phyloP scores from a whole-genome alignment of 2,329 filamentous ascomycete species.

The Aspergillus fischeri region DNA sequence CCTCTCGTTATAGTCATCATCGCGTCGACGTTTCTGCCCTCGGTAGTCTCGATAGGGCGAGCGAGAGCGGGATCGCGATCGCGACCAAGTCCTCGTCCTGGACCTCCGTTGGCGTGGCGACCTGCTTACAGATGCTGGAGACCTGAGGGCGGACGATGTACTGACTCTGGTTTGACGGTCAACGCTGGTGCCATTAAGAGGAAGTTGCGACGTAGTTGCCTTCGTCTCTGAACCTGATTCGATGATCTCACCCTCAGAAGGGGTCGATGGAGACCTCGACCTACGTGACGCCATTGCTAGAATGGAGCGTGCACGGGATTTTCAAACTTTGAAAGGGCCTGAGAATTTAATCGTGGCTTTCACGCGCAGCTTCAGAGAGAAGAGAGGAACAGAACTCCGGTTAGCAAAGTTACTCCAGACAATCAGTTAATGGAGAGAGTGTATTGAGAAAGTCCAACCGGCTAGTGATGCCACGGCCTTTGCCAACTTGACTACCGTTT shows the following conservation, averaged over 20 bases:
- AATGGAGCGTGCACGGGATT: neutral
- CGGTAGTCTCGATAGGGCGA: conserved; percentile 39
- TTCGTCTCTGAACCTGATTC: conserved; percentile 69
- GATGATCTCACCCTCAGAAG: conserved; percentile 83
- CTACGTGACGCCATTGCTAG: conserved; percentile 46
- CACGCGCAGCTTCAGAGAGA: conserved; percentile 23
- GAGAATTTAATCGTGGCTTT: conserved; percentile 13
- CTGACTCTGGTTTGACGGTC: conserved; percentile 84
- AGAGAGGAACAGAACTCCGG: conserved; percentile 19
- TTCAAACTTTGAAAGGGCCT: neutral
- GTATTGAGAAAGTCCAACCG: conserved; percentile 43
- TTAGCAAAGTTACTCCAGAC: conserved; percentile 35
- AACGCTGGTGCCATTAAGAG: conserved; percentile 76
- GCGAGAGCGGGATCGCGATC: conserved; percentile 37
- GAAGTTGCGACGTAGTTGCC: conserved; percentile 79
- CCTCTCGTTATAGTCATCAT: conserved; percentile 37
- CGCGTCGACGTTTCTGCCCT: conserved; percentile 41
- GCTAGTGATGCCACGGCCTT: conserved; percentile 32
- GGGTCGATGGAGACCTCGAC: conserved; percentile 56
- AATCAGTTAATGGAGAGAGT: conserved; percentile 22
- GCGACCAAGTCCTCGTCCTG: conserved; percentile 27
- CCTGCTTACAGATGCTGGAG: conserved; percentile 44
- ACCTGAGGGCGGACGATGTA: conserved; percentile 46
- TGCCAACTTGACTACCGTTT: conserved; percentile 15
- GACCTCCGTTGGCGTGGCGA: conserved; percentile 61